A percentile compares a stretch with the other conserved stretches of the same genome.
Evolutionary conservation across 495 filamentous ascomycete species (phyloP).

Genomic region (Lophiotrema nucula): DNA sequence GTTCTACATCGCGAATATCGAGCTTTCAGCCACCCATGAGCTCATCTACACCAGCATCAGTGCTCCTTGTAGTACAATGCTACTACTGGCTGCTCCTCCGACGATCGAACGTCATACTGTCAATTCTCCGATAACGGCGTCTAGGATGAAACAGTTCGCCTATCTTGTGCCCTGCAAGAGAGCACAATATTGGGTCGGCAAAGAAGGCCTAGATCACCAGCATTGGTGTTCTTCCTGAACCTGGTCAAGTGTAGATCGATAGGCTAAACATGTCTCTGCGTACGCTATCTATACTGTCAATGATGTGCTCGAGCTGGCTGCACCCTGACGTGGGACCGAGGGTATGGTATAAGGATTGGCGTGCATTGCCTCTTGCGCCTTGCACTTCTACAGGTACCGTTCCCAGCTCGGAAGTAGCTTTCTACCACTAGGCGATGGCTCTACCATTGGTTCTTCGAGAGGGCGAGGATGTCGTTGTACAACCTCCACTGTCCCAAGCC

Average conservation of each 20-base stretch:
- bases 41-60: too few relatives aligned
- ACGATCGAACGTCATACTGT: too few relatives aligned
- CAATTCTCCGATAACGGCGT: too few relatives aligned
- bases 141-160: too few relatives aligned
- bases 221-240: background rate
- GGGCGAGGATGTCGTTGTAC: conserved; percentile 5
- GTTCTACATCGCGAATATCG: too few relatives aligned
- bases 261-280: background rate
- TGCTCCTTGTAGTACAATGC: too few relatives aligned
- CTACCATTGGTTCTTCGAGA: background rate
- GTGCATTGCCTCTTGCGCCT: background rate
- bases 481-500: conserved; percentile 21
- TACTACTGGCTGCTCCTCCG: too few relatives aligned
- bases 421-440: background rate
- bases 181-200: too few relatives aligned
- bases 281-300: background rate
- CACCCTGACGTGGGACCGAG: background rate
- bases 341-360: background rate
- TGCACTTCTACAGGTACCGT: background rate
- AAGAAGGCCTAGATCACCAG: background rate
- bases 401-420: background rate
- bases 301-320: conserved; percentile 3
- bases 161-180: too few relatives aligned
- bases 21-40: too few relatives aligned
- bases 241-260: background rate